These are phyloP conservation scores for Neodidymelliopsis sp. DNA, from an alignment of 2,329 filamentous ascomycete species.

Conservation along the genomic window DNA sequence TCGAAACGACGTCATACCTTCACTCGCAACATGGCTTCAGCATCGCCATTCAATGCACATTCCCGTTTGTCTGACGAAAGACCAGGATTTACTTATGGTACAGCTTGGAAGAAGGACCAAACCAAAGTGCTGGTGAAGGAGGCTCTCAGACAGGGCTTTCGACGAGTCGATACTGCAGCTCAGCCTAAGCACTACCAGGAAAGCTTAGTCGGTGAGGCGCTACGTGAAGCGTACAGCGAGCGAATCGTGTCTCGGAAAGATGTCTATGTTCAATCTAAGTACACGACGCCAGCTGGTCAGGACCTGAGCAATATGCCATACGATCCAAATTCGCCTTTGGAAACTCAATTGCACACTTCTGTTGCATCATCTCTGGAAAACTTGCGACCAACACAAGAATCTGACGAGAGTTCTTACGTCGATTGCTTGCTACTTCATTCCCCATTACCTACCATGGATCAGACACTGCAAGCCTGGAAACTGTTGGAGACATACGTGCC, in stretches of 20 bases:
- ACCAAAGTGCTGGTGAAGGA: slow-evolving; percentile 72
- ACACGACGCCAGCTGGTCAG: slow-evolving; percentile 71
- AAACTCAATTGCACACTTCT: slow-evolving; percentile 71
- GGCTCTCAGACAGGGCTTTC: slow-evolving; percentile 74
- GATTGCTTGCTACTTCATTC: slow-evolving; percentile 68
- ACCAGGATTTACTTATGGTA: slow-evolving; percentile 72
- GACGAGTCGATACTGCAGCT: slow-evolving; percentile 78
- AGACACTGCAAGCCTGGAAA: slow-evolving; percentile 71
- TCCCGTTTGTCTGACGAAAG: slow-evolving; percentile 27
- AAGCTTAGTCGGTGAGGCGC: slow-evolving; percentile 70
- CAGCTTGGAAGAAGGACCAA: slow-evolving; percentile 81
- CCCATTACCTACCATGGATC: slow-evolving; percentile 57
- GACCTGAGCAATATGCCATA: slow-evolving; percentile 69
- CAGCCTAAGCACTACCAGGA: slow-evolving; percentile 83
- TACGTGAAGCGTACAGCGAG: slow-evolving; percentile 67
- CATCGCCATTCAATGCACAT: slow-evolving; percentile 11
- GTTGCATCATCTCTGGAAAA: slow-evolving; percentile 71
- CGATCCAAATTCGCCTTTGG: slow-evolving; percentile 63
- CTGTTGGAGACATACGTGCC: slow-evolving; percentile 73
- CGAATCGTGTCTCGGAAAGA: slow-evolving; percentile 66
- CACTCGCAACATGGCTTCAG: slow-evolving; percentile 30
- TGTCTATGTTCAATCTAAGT: slow-evolving; percentile 85
- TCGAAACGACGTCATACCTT: not conserved
- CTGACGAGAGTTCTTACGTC: slow-evolving; percentile 57
- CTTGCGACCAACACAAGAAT: slow-evolving; percentile 53